Percentiles rank a stretch among this genome's conserved stretches.
These are phyloP conservation scores for Dictyostelium purpureum DNA, from an alignment of 78 protist genomes.

Conservation along the genomic window DNA sequence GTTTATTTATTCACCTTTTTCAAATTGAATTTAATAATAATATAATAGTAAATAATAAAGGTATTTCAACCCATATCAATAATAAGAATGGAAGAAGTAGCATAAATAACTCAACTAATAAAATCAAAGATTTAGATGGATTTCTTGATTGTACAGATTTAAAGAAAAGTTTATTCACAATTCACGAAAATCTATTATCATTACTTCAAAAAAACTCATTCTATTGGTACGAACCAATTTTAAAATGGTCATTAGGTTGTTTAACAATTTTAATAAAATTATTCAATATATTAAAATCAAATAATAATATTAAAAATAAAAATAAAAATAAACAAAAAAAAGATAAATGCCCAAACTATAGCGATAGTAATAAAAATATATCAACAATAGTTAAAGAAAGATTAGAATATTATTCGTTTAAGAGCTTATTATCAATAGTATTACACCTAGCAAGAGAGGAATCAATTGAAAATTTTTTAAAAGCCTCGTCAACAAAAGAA, in stretches of 20 bases:
- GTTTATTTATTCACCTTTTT: not conserved
- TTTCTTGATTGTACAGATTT: not conserved
- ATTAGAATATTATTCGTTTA: not conserved
- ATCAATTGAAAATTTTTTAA: constrained; percentile 7
- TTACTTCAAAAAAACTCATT: not conserved
- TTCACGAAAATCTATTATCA: constrained; percentile 19
- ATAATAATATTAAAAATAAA: not conserved
- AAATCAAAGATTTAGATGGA: constrained; percentile 11
- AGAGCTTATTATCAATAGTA: not conserved
- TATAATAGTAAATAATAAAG: not conserved
- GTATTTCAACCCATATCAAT: not conserved
- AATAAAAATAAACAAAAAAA: not conserved
- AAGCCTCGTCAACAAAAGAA: not conserved
- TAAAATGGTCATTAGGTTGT: constrained; percentile 30
- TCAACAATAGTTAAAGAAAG: not conserved
- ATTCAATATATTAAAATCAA: not conserved
- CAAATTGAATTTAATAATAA: not conserved
- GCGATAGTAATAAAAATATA: not conserved
- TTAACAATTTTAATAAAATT: not conserved
- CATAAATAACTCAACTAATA: not conserved
- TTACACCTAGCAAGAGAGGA: not conserved
- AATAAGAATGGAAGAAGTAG: not conserved
- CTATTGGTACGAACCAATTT: constrained; percentile 3
- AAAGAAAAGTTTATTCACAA: not conserved
- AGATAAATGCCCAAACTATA: not conserved